Conservation (phyloP, 768 basidiomycete species). For the Pleurotus ostreatus region DNA sequence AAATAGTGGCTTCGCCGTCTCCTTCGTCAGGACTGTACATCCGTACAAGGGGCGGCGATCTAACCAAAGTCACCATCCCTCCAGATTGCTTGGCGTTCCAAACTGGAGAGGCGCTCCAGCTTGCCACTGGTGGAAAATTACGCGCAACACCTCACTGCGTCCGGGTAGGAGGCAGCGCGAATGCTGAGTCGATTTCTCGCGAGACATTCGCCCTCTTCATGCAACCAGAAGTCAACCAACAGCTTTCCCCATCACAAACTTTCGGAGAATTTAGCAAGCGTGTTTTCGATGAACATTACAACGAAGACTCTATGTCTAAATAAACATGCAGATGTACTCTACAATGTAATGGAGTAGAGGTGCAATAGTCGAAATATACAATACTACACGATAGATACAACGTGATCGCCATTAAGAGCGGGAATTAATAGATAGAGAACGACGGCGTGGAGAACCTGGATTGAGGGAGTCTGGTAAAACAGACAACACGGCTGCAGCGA, state of each 20-base stretch:
- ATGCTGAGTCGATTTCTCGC: conserved; percentile 52
- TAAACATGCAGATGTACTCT: conserved; percentile 15
- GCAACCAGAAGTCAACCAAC: conserved; percentile 83
- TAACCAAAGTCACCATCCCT: conserved; percentile 87
- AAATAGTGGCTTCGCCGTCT: conserved; percentile 61
- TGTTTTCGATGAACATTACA: conserved; percentile 62
- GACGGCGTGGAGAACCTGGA: conserved; percentile 36
- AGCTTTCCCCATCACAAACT: conserved; percentile 64
- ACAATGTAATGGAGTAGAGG: conserved; percentile 4
- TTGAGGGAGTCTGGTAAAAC: conserved; percentile 54
- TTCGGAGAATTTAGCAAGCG: conserved; percentile 90
- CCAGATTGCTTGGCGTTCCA: conserved; percentile 87
- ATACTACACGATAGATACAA: conserved; percentile 3
- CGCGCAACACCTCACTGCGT: conserved; percentile 96
- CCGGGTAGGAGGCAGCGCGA: conserved; percentile 53
- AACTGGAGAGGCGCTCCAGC: conserved; percentile 92
- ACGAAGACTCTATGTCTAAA: conserved; percentile 20
- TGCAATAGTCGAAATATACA: conserved; percentile 16
- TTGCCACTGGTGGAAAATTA: conserved; percentile 77
- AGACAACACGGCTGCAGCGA: conserved; percentile 58
- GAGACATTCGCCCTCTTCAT: conserved; percentile 91
- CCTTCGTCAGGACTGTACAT: conserved; percentile 87
- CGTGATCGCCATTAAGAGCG: conserved; percentile 3
- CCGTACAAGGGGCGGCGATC: conserved; percentile 70
- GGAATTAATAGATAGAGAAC: conserved; percentile 31